Conservation (phyloP, 164 flowering plant species). For the Cinnamomum chago region DNA sequence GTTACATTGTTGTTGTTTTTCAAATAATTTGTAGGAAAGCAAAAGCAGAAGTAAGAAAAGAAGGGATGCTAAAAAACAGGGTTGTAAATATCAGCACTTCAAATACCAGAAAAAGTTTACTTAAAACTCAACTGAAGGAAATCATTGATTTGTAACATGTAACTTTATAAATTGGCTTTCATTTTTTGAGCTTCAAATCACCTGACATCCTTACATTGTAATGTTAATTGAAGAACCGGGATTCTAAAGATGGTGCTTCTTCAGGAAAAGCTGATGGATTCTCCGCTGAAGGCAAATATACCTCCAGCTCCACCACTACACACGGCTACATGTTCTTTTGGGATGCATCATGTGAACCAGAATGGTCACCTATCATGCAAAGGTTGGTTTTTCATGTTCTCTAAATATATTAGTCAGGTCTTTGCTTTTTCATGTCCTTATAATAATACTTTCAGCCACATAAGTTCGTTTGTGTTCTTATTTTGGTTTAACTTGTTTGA, state of each 20-base stretch:
- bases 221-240: constrained; percentile 28
- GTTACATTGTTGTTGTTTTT: too few species aligned
- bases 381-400: constrained; percentile 42
- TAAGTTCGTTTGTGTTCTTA: neutral
- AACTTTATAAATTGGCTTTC: constrained; percentile 4
- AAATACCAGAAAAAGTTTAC: neutral
- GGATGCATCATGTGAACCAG: constrained; percentile 36
- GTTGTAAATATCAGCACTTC: neutral
- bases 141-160: neutral
- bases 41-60: too few species aligned
- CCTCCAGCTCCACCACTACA: constrained; percentile 31
- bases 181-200: constrained; percentile 6
- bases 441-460: neutral
- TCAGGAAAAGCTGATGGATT: constrained; percentile 71
- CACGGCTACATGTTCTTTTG: constrained; percentile 39
- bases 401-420: neutral
- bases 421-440: neutral
- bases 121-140: too few species aligned
- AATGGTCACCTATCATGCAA: constrained; percentile 34
- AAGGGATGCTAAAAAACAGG: neutral
- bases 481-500: constrained; percentile 6
- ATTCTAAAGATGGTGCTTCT: constrained; percentile 40
- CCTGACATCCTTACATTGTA: constrained; percentile 16
- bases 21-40: too few species aligned
- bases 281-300: constrained; percentile 45